Conservation (phyloP, 208 protist species). For the Giardia duodenalis region DNA sequence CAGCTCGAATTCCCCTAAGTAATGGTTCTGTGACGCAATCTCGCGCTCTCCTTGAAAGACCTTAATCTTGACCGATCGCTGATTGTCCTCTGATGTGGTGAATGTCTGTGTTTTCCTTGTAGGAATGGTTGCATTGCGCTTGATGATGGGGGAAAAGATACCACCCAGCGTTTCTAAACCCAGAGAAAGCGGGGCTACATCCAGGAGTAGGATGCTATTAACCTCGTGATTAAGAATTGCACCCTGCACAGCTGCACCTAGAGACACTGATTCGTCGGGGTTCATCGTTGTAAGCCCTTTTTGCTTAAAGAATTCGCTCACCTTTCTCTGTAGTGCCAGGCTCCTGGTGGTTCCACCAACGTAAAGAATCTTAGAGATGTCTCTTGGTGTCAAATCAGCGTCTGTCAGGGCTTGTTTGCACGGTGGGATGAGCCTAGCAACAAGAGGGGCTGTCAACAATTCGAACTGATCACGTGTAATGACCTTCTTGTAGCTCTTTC, state of each 20-base stretch:
- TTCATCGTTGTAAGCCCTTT: constrained; percentile 21
- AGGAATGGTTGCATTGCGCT: constrained; percentile 69
- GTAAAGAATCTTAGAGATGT: constrained; percentile 83
- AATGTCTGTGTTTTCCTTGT: constrained; percentile 72
- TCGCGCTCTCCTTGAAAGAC: constrained; percentile 95
- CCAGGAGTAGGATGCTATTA: constrained; percentile 64
- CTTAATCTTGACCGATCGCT: constrained; percentile 87
- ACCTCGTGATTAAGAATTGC: constrained; percentile 47
- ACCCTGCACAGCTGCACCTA: constrained; percentile 38
- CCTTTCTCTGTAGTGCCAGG: neutral
- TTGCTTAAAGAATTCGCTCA: neutral
- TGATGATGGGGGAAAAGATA: constrained; percentile 75
- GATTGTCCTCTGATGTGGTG: constrained; percentile 86
- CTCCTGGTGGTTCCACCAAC: constrained; percentile 80
- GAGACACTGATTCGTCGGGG: constrained; percentile 39
- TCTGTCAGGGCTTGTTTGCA: constrained; percentile 74
- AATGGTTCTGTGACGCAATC: constrained; percentile 89
- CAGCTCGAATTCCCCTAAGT: constrained; percentile 81
- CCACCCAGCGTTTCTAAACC: constrained; percentile 76
- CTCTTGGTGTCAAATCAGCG: constrained; percentile 66
- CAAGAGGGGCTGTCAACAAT: constrained; percentile 79
- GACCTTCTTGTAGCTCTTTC: constrained; percentile 16
- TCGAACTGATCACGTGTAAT: constrained; percentile 86
- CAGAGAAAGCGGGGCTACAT: constrained; percentile 73
- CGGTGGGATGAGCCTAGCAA: constrained; percentile 71